Conservation (phyloP, 1,284 basidiomycete genomes). For the Microbotryomycetes sp. region DNA sequence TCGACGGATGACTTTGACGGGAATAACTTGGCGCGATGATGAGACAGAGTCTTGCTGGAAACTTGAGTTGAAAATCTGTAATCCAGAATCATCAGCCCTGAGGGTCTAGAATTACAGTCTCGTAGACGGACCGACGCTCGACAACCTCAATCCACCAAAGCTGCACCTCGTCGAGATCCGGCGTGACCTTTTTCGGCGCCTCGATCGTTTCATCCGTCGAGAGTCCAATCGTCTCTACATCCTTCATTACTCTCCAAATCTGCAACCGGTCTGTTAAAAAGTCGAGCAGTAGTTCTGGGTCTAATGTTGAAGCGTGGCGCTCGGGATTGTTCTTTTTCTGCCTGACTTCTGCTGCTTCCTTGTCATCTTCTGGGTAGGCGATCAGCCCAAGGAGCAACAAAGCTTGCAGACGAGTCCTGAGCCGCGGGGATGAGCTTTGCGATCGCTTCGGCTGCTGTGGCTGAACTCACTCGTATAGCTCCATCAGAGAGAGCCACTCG, state of each 20-base stretch:
- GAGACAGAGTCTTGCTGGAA: conserved; percentile 2
- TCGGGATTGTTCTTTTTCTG: conserved; percentile 20
- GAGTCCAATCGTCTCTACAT: conserved; percentile 5
- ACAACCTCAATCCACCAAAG: conserved; percentile 29
- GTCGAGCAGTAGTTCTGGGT: conserved; percentile 29
- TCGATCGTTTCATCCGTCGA: not conserved
- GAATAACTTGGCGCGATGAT: conserved; percentile 30
- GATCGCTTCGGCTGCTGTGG: not conserved
- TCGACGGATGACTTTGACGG: conserved; percentile 12
- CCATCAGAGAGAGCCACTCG: conserved; percentile 12
- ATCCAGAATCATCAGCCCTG: not conserved
- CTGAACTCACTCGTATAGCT: conserved; percentile 22
- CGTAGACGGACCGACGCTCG: conserved; percentile 20
- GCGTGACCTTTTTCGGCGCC: not conserved
- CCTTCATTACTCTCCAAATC: conserved; percentile 30
- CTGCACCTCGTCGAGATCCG: conserved; percentile 21
- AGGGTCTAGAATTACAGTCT: not conserved
- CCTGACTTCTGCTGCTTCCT: not conserved
- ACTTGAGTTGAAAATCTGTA: conserved; percentile 13
- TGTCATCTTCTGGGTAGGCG: conserved; percentile 5
- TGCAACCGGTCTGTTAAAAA: conserved; percentile 29
- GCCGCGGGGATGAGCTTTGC: not conserved
- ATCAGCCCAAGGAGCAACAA: conserved; percentile 24
- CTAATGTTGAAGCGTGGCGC: conserved; percentile 21
- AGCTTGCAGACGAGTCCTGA: conserved; percentile 26